phyloP scores from a whole-genome alignment of 225 moss, liverwort and hornwort species.

The Marchantia paleacea region DNA sequence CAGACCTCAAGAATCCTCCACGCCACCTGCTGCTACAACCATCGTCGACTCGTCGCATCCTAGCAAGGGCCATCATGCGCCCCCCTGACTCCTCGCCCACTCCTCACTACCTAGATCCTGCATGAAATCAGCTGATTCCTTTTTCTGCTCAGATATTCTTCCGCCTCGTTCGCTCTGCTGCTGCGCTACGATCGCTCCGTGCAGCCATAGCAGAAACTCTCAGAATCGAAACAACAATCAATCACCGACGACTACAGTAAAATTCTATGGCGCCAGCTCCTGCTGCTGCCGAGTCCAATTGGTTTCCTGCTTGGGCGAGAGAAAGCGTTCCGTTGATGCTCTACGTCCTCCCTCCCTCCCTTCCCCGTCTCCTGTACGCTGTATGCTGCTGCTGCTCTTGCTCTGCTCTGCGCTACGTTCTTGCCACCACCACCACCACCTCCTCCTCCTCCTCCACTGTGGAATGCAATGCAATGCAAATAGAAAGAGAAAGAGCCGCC shows the following conservation, averaged over 20 bases:
- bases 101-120: conserved; percentile 15
- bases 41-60: conserved; percentile 2
- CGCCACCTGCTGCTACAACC: conserved; percentile 8
- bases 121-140: conserved; percentile 23
- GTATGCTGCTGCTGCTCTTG: not conserved
- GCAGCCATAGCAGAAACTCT: conserved; percentile 1
- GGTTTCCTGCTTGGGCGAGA: not conserved
- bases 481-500: conserved; percentile 5
- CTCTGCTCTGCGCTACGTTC: not conserved
- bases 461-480: not conserved
- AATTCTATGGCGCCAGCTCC: not conserved
- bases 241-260: not conserved
- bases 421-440: too few relatives aligned
- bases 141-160: not conserved
- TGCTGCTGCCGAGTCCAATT: not conserved
- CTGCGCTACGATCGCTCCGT: conserved; percentile 7
- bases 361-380: not conserved
- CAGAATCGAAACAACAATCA: not conserved
- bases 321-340: not conserved
- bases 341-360: not conserved
- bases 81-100: not conserved
- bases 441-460: not conserved
- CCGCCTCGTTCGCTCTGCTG: conserved; percentile 8
- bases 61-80: not conserved
- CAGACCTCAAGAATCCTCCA: conserved; percentile 7